Evolutionary conservation across 768 basidiomycete genomes (phyloP).

Genomic region (Ramaria rubella): DNA sequence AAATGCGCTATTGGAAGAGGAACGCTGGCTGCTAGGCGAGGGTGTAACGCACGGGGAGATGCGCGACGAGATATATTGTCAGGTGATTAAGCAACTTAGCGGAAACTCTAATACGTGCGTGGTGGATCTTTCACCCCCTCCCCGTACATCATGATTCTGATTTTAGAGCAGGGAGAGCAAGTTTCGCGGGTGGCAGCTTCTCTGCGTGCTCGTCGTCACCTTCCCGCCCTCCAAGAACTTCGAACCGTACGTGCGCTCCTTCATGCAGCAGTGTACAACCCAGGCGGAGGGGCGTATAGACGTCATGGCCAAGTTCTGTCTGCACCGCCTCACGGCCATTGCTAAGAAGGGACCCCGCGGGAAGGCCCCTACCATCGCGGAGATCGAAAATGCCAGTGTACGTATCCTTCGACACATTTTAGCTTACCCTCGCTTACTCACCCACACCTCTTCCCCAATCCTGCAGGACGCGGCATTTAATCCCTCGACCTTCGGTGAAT

Average conservation of each 20-base stretch:
- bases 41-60: constrained; percentile 78
- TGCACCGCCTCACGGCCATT: constrained; percentile 69
- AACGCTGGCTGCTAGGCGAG: constrained; percentile 77
- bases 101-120: constrained; percentile 75
- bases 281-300: constrained; percentile 74
- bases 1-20: constrained; percentile 55
- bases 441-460: too few relatives aligned
- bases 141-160: not conserved
- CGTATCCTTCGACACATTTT: constrained; percentile 20
- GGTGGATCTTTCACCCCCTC: not conserved
- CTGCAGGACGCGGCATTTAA: constrained; percentile 85
- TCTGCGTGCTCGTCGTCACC: constrained; percentile 84
- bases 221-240: constrained; percentile 94
- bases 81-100: constrained; percentile 85
- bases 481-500: constrained; percentile 90
- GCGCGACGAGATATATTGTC: constrained; percentile 90
- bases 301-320: constrained; percentile 85
- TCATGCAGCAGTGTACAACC: constrained; percentile 62
- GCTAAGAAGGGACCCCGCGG: constrained; percentile 82
- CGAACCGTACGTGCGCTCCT: constrained; percentile 74
- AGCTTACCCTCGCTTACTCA: constrained; percentile 7
- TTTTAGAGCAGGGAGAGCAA: constrained; percentile 55
- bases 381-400: constrained; percentile 89
- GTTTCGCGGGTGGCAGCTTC: constrained; percentile 89
- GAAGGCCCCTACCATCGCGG: constrained; percentile 70